A percentile compares a stretch with the other conserved stretches of the same genome.
These are phyloP conservation scores for Maudiozyma bulderi DNA, from an alignment of 805 yeast genomes.

Conservation along the genomic window DNA sequence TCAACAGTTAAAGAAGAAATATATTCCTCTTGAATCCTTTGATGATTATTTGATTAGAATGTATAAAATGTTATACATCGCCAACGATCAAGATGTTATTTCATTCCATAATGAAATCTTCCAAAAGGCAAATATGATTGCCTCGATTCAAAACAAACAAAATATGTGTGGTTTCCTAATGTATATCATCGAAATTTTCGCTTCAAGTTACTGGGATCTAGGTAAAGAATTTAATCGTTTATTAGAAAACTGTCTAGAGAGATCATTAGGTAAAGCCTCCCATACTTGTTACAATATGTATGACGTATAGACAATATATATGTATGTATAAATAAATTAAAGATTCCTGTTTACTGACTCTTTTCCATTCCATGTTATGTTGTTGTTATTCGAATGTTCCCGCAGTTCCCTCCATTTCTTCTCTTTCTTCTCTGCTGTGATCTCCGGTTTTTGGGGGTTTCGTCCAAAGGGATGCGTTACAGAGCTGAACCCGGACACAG, in stretches of 20 bases:
- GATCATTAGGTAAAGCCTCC: constrained; percentile 43
- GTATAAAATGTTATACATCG: constrained; percentile 29
- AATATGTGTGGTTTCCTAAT: constrained; percentile 48
- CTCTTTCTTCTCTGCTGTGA: too few relatives aligned
- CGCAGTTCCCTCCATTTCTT: background rate
- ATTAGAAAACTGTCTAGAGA: constrained; percentile 42
- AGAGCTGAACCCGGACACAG: too few relatives aligned
- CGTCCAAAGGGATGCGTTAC: too few relatives aligned
- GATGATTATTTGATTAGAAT: constrained; percentile 42
- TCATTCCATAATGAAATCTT: constrained; percentile 36
- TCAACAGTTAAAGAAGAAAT: constrained; percentile 6
- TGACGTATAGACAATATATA: constrained; percentile 8
- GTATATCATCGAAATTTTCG: constrained; percentile 34
- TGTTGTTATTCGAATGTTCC: background rate
- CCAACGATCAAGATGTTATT: constrained; percentile 23
- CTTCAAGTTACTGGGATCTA: constrained; percentile 43
- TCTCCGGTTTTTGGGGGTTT: too few relatives aligned
- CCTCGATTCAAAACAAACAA: constrained; percentile 34
- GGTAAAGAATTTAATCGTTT: constrained; percentile 48
- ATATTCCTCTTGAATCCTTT: constrained; percentile 39
- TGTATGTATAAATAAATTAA: background rate
- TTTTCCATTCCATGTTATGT: background rate
- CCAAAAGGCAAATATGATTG: constrained; percentile 34
- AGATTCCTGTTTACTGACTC: background rate
- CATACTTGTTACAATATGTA: constrained; percentile 47